Evolutionary conservation across 2,329 filamentous ascomycete genomes (phyloP).

Genomic region (Apiospora arundinis): DNA sequence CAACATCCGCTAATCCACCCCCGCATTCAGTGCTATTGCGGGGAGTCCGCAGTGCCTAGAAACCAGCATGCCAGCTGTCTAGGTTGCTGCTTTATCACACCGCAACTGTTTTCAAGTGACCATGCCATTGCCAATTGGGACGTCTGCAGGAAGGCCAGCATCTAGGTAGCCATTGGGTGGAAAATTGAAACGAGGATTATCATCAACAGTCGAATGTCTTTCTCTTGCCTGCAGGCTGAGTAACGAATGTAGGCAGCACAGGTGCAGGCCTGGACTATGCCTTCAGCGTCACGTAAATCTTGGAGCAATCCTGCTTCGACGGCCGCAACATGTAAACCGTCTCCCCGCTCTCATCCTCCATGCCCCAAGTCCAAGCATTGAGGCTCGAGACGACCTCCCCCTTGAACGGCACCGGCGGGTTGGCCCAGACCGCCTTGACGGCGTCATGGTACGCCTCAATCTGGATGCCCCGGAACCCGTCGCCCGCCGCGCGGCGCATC

Average conservation of each 20-base stretch:
- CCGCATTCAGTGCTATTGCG: conserved; percentile 1
- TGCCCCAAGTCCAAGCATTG: conserved; percentile 25
- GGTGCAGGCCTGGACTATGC: neutral
- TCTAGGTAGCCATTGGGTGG: neutral
- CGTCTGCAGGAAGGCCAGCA: neutral
- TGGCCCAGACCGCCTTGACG: conserved; percentile 35
- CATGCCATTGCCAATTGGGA: neutral
- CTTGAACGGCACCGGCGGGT: conserved; percentile 35
- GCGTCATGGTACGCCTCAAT: conserved; percentile 34
- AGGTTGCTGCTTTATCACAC: neutral
- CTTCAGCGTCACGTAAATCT: conserved; percentile 28
- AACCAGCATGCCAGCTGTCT: too few relatives aligned
- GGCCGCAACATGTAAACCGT: conserved; percentile 26
- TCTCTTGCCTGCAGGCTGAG: too few relatives aligned
- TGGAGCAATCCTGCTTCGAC: conserved; percentile 25
- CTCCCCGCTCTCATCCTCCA: conserved; percentile 25
- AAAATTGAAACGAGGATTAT: neutral
- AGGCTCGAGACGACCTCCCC: conserved; percentile 26
- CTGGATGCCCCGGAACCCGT: conserved; percentile 36
- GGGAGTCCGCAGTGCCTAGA: neutral
- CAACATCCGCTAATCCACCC: conserved; percentile 15
- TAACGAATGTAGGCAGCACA: too few relatives aligned
- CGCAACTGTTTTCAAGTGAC: neutral
- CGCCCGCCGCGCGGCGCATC: conserved; percentile 31
- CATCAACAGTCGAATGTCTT: too few relatives aligned